Percentiles rank a stretch among this genome's conserved stretches.
Evolutionary conservation across 140 eudicot genomes (phyloP).

Genomic region (Stevia rebaudiana): DNA sequence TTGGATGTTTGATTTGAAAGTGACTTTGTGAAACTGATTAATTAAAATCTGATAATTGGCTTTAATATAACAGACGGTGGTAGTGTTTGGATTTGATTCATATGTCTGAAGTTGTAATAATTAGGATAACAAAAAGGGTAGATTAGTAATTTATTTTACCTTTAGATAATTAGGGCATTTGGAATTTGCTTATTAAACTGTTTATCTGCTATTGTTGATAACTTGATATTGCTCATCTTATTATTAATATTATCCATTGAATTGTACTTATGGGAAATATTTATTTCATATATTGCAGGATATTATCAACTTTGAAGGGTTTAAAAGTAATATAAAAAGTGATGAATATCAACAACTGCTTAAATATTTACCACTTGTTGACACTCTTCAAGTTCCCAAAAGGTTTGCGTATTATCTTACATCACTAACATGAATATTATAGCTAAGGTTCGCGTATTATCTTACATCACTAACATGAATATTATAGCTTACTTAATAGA

Average conservation of each 20-base stretch:
- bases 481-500: background rate
- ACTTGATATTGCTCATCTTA: too few relatives aligned
- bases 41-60: background rate
- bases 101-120: background rate
- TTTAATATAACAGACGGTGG: background rate
- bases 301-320: conserved; percentile 60
- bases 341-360: conserved; percentile 73
- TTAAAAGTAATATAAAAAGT: conserved; percentile 39
- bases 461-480: conserved; percentile 1
- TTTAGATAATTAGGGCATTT: too few relatives aligned
- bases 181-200: too few relatives aligned
- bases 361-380: conserved; percentile 54
- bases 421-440: background rate
- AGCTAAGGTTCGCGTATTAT: conserved; percentile 44
- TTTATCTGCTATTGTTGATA: too few relatives aligned
- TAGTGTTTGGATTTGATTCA: conserved; percentile 5
- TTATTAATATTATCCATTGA: conserved; percentile 1
- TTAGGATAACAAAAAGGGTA: too few relatives aligned
- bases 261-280: background rate
- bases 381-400: conserved; percentile 41
- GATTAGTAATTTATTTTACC: too few relatives aligned
- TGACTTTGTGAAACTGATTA: background rate
- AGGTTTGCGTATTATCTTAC: conserved; percentile 46
- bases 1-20: background rate
- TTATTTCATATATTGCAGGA: conserved; percentile 46